phyloP scores from a whole-genome alignment of 2,329 filamentous ascomycete species.

The Cercospora sesami region DNA sequence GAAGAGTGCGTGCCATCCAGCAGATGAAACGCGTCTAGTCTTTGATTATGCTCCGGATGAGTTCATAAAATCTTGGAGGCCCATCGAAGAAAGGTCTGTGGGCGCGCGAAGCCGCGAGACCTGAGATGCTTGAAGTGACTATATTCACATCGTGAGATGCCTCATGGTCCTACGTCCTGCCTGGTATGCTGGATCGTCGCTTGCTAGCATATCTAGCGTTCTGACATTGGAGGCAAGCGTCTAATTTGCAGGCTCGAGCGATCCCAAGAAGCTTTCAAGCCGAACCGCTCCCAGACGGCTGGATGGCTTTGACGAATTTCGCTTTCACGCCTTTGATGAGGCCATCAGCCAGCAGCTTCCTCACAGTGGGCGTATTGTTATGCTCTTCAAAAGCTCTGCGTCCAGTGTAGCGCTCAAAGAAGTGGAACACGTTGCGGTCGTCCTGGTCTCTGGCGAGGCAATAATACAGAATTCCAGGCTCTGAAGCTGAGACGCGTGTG shows the following conservation, averaged over 20 bases:
- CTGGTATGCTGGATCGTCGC: background rate
- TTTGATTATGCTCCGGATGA: background rate
- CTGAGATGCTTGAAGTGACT: background rate
- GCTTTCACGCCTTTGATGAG: conserved; percentile 19
- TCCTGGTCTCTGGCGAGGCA: conserved; percentile 35
- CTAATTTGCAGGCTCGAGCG: background rate
- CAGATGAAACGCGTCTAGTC: background rate
- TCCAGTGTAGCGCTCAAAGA: conserved; percentile 39
- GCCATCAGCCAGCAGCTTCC: conserved; percentile 32
- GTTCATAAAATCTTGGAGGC: background rate
- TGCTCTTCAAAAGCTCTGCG: conserved; percentile 37
- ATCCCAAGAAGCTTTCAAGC: background rate
- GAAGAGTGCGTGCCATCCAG: background rate
- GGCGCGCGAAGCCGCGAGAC: background rate
- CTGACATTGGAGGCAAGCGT: background rate
- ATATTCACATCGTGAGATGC: background rate
- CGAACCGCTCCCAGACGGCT: background rate
- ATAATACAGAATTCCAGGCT: conserved; percentile 38
- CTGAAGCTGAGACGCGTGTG: conserved; percentile 31
- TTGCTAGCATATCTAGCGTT: background rate
- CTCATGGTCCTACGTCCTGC: background rate
- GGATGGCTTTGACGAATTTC: conserved; percentile 16
- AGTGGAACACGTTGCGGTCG: conserved; percentile 39
- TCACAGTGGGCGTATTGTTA: conserved; percentile 34
- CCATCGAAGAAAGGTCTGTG: background rate